Evolutionary conservation across 305 asterid species (phyloP).

Genomic region (Fraxinus xanthoxyloides): DNA sequence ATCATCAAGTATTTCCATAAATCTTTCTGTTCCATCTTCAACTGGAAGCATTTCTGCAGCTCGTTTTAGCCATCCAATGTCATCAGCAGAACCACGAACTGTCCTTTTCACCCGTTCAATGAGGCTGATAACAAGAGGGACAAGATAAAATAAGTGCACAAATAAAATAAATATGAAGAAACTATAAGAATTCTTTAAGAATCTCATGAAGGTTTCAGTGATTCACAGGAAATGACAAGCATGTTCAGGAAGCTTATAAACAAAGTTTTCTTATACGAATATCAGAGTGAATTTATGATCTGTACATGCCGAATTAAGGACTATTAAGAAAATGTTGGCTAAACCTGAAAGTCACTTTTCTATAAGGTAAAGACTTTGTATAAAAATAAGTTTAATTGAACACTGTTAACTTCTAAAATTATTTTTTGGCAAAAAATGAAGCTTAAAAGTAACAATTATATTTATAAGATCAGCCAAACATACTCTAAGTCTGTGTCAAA

Average conservation of each 20-base stretch:
- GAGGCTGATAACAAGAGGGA: conserved; percentile 43
- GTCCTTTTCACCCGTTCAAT: conserved; percentile 82
- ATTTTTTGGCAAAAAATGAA: background rate
- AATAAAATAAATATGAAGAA: background rate
- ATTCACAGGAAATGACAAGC: background rate
- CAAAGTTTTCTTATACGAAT: background rate
- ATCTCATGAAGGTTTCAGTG: background rate
- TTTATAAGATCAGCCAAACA: background rate
- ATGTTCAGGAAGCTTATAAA: background rate
- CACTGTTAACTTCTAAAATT: background rate
- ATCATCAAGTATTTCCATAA: conserved; percentile 68
- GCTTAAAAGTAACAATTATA: background rate
- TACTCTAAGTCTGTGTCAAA: background rate
- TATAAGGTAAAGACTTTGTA: background rate
- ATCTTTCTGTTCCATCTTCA: conserved; percentile 80
- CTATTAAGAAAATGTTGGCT: background rate
- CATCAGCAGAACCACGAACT: conserved; percentile 95
- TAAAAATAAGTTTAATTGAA: background rate
- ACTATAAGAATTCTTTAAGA: background rate
- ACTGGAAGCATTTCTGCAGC: conserved; percentile 80
- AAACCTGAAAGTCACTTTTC: background rate
- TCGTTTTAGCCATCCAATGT: conserved; percentile 88
- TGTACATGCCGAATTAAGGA: background rate
- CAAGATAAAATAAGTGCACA: background rate
- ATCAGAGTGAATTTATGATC: background rate